Evolutionary conservation across 352 stramenopile species (phyloP).

Genomic region (Pythium sukuiense): DNA sequence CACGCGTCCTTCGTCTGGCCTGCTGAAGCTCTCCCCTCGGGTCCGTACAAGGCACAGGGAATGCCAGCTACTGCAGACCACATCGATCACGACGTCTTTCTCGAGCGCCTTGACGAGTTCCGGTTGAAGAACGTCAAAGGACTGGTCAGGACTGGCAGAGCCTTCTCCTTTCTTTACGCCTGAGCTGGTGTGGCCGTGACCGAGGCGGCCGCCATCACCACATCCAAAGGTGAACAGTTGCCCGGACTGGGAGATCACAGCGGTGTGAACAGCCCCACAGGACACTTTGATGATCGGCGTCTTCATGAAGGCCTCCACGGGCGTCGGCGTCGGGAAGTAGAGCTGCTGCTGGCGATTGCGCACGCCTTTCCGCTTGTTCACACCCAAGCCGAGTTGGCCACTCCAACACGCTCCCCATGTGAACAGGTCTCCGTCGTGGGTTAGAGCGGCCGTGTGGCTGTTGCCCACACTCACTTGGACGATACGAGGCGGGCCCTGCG

Average conservation of each 20-base stretch:
- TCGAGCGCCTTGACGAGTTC: slow-evolving; percentile 50
- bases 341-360: slow-evolving; percentile 45
- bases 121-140: slow-evolving; percentile 42
- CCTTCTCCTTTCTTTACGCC: neutral
- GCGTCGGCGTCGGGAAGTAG: slow-evolving; percentile 66
- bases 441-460: slow-evolving; percentile 56
- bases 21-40: neutral
- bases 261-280: slow-evolving; percentile 88
- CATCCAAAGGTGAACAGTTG: slow-evolving; percentile 88
- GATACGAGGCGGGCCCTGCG: slow-evolving; percentile 1
- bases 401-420: slow-evolving; percentile 71
- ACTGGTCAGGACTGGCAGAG: neutral
- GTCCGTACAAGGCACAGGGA: slow-evolving; percentile 59
- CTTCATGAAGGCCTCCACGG: slow-evolving; percentile 45
- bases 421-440: slow-evolving; percentile 49
- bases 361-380: slow-evolving; percentile 54
- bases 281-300: slow-evolving; percentile 71
- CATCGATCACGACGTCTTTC: slow-evolving; percentile 54
- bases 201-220: slow-evolving; percentile 88
- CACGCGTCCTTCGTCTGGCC: slow-evolving; percentile 42
- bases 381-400: slow-evolving; percentile 65
- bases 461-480: slow-evolving; percentile 61
- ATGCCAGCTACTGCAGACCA: slow-evolving; percentile 67
- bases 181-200: slow-evolving; percentile 47
- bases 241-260: slow-evolving; percentile 49